Percentiles rank a stretch among this genome's conserved stretches.
These are phyloP conservation scores for Postia placenta DNA, from an alignment of 768 basidiomycete genomes.

Conservation along the genomic window DNA sequence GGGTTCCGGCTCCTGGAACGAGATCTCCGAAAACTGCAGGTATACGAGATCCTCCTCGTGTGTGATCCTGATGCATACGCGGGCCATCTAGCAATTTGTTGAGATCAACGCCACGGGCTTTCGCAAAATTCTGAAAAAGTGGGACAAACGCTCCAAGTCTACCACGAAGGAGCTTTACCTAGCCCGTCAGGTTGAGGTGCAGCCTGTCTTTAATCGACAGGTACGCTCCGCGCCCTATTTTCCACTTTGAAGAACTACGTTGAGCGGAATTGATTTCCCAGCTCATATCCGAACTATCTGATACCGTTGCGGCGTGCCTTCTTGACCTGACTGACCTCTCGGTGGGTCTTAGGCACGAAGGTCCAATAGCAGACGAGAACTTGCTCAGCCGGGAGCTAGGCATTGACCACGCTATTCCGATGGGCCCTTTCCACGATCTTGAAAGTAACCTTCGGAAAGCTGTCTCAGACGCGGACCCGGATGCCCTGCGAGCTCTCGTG, in stretches of 20 bases:
- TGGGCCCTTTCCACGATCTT: slow-evolving; percentile 80
- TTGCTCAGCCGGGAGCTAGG: slow-evolving; percentile 68
- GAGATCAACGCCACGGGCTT: slow-evolving; percentile 97
- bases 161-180: slow-evolving; percentile 97
- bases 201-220: slow-evolving; percentile 95
- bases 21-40: slow-evolving; percentile 93
- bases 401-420: slow-evolving; percentile 47
- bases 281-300: slow-evolving; percentile 93
- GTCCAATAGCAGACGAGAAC: slow-evolving; percentile 61
- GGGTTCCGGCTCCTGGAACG: slow-evolving; percentile 92
- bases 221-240: slow-evolving; percentile 28
- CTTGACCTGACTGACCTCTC: slow-evolving; percentile 74
- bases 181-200: slow-evolving; percentile 95
- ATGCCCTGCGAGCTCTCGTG: slow-evolving; percentile 63
- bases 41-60: slow-evolving; percentile 26
- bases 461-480: slow-evolving; percentile 52
- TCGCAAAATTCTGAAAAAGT: slow-evolving; percentile 96
- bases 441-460: slow-evolving; percentile 84
- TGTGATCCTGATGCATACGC: slow-evolving; percentile 7
- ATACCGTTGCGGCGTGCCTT: slow-evolving; percentile 82
- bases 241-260: neutral
- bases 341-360: slow-evolving; percentile 72
- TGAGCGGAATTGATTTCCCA: slow-evolving; percentile 24
- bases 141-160: slow-evolving; percentile 93
- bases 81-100: slow-evolving; percentile 72